phyloP scores from a whole-genome alignment of 2,329 filamentous ascomycete genomes.

The Pezicula radicicola region DNA sequence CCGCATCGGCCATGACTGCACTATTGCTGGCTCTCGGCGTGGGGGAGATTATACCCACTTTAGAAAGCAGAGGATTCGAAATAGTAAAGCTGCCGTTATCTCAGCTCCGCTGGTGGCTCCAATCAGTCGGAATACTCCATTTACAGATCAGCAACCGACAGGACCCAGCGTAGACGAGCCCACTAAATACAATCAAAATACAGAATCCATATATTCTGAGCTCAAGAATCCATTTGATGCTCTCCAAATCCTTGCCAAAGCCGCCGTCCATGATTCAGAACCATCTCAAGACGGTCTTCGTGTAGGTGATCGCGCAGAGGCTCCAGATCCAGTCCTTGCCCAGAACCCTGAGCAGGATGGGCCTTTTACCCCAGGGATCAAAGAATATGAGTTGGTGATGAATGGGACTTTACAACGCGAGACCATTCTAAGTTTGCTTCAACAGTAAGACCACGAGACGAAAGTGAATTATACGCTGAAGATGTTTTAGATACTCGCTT shows the following conservation, averaged over 20 bases:
- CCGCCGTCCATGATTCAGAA: no score
- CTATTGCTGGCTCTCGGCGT: not conserved
- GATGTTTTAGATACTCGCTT: not conserved
- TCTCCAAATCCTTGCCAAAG: slow-evolving; percentile 7
- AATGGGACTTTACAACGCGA: no score
- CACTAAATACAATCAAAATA: no score
- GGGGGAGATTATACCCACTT: not conserved
- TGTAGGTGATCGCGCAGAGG: not conserved
- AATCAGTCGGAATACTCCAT: not conserved
- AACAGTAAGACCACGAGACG: not conserved
- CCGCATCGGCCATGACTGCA: not conserved
- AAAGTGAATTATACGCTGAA: no score
- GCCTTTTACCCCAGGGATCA: no score
- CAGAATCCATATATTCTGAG: slow-evolving; percentile 4
- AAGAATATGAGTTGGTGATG: no score
- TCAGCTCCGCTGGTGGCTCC: not conserved
- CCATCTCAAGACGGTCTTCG: not conserved
- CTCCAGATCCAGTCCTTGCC: not conserved
- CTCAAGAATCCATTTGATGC: slow-evolving; percentile 5
- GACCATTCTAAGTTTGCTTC: not conserved
- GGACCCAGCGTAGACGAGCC: not conserved
- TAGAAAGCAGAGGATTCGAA: not conserved
- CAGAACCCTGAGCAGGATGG: no score
- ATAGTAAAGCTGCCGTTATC: not conserved
- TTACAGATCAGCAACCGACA: not conserved